Base-by-base conservation (phyloP, 2,329 filamentous ascomycete species). In the Microsporum canis region DNA sequence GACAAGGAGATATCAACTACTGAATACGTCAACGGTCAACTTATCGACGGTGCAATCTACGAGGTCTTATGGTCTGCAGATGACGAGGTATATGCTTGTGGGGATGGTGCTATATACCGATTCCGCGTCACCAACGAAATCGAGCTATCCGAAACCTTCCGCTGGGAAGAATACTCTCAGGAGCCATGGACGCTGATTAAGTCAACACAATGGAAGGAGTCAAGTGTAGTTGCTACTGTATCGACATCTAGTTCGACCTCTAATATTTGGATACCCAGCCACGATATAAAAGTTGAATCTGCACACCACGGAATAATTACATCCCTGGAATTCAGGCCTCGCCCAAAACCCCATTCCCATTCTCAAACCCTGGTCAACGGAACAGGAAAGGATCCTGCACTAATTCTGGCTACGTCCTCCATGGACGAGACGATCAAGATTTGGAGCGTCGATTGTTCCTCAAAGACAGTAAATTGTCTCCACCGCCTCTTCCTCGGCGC, bases 241-340 rank as follows among this genome's bases (percentile, higher is more conserved):
- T 63, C 62, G 7, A 41, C 55, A 5, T 73, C 74, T 23, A 72
- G 69, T 41, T 70, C 70, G 2, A 71, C 66, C n/a, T 68, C 72
- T 14, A 66, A 70, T 29, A 67, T 79, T 31, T 79, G 76, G 76
- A 68, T 78, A 38, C 77, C 76, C n/a, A 76, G 74, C 5, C 75
- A 76, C 60, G 71, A 76, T 49, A 70, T 77, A 17, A 60, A 69
- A 36, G 68, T 75, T 33, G 69, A 73, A 38, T 67, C 69, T 41
- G 72, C 74, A 5, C 76, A 79, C 62, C 70, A 73, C 49, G 74
- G 70, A 33, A 70, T 71, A 55, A 77, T 79, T 60, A 78, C 76
- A 0, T 71, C 72, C 2, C 72, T 78, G 58, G 73, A 78, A 58
- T 67, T 78, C 23, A 71, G 73, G 38, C 71, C 73, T 56, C 69